Conservation (phyloP, 805 yeast genomes). For the Candida cerambycidarum region DNA sequence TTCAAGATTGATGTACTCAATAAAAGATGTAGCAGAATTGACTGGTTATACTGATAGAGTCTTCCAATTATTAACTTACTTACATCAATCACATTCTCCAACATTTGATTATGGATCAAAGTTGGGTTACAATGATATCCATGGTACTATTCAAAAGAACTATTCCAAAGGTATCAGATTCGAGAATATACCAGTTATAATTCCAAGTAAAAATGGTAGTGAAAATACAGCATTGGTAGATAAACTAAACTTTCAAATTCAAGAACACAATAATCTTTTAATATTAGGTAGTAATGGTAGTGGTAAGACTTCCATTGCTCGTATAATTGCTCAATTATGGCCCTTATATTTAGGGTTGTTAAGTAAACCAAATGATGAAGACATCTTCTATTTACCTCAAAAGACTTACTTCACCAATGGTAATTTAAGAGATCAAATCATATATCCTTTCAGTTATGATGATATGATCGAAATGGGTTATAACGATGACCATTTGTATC, state of each 20-base stretch:
- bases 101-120: slow-evolving; percentile 51
- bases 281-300: slow-evolving; percentile 86
- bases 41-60: slow-evolving; percentile 90
- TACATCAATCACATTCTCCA: slow-evolving; percentile 79
- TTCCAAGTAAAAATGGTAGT: slow-evolving; percentile 66
- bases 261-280: slow-evolving; percentile 63
- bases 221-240: slow-evolving; percentile 60
- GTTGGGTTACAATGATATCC: slow-evolving; percentile 50
- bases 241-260: slow-evolving; percentile 60
- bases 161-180: slow-evolving; percentile 73
- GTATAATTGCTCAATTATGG: slow-evolving; percentile 88
- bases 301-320: slow-evolving; percentile 84
- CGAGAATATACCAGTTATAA: slow-evolving; percentile 77
- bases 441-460: slow-evolving; percentile 76
- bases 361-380: slow-evolving; percentile 70
- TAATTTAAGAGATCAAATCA: slow-evolving; percentile 85
- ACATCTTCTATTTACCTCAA: slow-evolving; percentile 80
- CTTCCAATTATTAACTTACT: slow-evolving; percentile 67
- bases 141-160: slow-evolving; percentile 77
- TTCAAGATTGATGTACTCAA: slow-evolving; percentile 88
- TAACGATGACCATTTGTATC: slow-evolving; percentile 67
- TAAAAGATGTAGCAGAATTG: slow-evolving; percentile 85
- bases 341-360: slow-evolving; percentile 82
- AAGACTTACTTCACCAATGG: slow-evolving; percentile 82
- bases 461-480: slow-evolving; percentile 74